phyloP scores from a whole-genome alignment of 768 basidiomycete genomes.

The Rhizopogon vinicolor region DNA sequence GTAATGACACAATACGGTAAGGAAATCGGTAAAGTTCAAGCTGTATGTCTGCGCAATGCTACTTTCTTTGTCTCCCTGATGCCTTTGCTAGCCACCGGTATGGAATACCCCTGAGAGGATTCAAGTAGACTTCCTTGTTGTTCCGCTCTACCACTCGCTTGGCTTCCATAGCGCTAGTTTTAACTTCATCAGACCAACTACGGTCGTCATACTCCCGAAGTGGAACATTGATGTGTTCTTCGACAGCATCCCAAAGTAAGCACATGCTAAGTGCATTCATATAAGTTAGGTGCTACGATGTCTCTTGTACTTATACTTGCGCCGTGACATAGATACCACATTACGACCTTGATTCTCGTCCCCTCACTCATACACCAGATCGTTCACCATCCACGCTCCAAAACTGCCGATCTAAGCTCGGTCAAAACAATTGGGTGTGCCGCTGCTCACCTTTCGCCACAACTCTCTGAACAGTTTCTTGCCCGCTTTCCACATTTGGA shows the following conservation, averaged over 20 bases:
- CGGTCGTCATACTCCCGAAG: conserved; percentile 43
- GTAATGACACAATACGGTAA: conserved; percentile 28
- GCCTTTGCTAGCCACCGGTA: conserved; percentile 33
- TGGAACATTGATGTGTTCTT: conserved; percentile 53
- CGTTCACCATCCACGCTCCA: conserved; percentile 39
- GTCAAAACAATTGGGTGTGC: conserved; percentile 37
- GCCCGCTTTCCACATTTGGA: conserved; percentile 25
- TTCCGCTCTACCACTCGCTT: conserved; percentile 61
- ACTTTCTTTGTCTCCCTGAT: conserved; percentile 39
- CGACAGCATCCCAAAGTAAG: conserved; percentile 49
- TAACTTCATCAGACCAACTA: conserved; percentile 35
- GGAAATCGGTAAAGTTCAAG: conserved; percentile 24
- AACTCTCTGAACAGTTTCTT: conserved; percentile 35
- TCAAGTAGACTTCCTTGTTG: conserved; percentile 38
- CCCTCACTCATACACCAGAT: conserved; percentile 58
- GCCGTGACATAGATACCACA: conserved; percentile 37
- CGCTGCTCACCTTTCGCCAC: conserved; percentile 56
- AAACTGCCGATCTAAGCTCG: conserved; percentile 44
- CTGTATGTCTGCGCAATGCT: conserved; percentile 22
- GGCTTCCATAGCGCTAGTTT: conserved; percentile 47
- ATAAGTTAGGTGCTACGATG: too few species aligned
- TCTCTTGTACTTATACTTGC: neutral
- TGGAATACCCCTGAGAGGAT: conserved; percentile 34
- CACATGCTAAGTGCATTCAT: neutral
- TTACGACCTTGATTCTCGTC: conserved; percentile 41